A percentile compares a stretch with the other conserved stretches of the same genome.
These are phyloP conservation scores for Mortierella sp. DNA, from an alignment of 371 early-diverging fungal genomes.

Conservation along the genomic window DNA sequence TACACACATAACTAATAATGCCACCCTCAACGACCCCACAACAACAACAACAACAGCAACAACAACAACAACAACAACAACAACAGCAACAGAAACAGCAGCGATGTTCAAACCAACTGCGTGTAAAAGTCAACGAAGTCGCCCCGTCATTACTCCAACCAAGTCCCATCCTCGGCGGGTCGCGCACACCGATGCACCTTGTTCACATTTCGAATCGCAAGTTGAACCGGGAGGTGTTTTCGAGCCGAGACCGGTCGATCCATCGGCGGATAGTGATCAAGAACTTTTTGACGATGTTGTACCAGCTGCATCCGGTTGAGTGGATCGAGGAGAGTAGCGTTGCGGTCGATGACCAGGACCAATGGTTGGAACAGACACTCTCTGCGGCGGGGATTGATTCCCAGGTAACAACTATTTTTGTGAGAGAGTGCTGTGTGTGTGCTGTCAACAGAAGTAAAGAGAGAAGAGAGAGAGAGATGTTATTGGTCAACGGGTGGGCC, in stretches of 20 bases:
- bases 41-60: background rate
- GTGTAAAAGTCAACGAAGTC: constrained; percentile 18
- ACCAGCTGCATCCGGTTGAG: constrained; percentile 41
- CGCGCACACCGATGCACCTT: constrained; percentile 43
- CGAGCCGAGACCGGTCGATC: constrained; percentile 35
- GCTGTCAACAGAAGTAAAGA: background rate
- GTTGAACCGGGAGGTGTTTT: constrained; percentile 41
- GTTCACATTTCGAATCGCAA: constrained; percentile 46
- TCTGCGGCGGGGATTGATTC: constrained; percentile 40
- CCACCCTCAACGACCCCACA: background rate
- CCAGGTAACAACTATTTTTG: background rate
- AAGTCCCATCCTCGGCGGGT: constrained; percentile 28
- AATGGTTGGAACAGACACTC: constrained; percentile 53
- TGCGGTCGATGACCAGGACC: constrained; percentile 30
- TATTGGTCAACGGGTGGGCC: background rate
- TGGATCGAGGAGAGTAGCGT: constrained; percentile 37
- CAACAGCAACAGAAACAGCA: background rate
- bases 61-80: background rate
- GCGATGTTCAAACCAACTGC: background rate
- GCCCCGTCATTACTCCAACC: constrained; percentile 37
- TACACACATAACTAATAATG: background rate
- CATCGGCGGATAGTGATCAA: constrained; percentile 46
- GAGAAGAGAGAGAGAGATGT: background rate
- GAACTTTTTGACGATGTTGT: constrained; percentile 49
- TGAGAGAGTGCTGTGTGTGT: too few species aligned